Evolutionary conservation across 139 green algal species (phyloP).

Genomic region (Auxenochlorella protothecoides): DNA sequence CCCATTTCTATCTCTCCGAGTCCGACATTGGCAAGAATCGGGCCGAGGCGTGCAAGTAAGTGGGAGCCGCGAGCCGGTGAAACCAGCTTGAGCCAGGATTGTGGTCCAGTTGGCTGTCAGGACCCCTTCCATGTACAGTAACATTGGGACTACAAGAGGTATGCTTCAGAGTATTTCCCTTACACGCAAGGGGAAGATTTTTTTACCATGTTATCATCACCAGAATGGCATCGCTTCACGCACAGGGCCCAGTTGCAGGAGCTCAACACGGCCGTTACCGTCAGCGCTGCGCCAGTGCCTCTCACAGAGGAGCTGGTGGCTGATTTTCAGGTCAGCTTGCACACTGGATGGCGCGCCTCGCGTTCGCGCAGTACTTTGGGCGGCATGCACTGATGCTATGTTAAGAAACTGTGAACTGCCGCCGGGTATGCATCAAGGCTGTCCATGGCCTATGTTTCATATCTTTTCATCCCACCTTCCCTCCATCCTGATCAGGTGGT

Average conservation of each 20-base stretch:
- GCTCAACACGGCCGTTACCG: conserved; percentile 83
- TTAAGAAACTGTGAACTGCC: not conserved
- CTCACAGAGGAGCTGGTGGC: conserved; percentile 58
- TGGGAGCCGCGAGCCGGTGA: not conserved
- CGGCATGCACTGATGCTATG: too few relatives aligned
- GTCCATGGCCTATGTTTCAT: too few relatives aligned
- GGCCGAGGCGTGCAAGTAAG: conserved; percentile 69
- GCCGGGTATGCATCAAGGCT: not conserved
- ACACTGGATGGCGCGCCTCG: not conserved
- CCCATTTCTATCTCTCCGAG: conserved; percentile 93
- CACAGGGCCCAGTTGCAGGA: conserved; percentile 74
- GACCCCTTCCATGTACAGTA: too few relatives aligned
- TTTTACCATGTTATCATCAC: too few relatives aligned
- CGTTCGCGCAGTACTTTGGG: too few relatives aligned
- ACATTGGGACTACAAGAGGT: too few relatives aligned
- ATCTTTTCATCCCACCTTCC: not conserved
- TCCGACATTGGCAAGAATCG: conserved; percentile 79
- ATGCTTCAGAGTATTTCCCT: too few relatives aligned
- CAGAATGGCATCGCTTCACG: too few relatives aligned
- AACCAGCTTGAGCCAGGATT: too few relatives aligned
- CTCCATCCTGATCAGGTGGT: conserved; percentile 53
- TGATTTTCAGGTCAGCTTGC: conserved; percentile 58
- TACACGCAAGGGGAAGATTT: too few relatives aligned
- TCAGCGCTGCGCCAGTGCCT: conserved; percentile 38
- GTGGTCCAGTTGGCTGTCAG: too few relatives aligned